Evolutionary conservation across 208 protist species (phyloP).

Genomic region (Trypanosoma cruzi): DNA sequence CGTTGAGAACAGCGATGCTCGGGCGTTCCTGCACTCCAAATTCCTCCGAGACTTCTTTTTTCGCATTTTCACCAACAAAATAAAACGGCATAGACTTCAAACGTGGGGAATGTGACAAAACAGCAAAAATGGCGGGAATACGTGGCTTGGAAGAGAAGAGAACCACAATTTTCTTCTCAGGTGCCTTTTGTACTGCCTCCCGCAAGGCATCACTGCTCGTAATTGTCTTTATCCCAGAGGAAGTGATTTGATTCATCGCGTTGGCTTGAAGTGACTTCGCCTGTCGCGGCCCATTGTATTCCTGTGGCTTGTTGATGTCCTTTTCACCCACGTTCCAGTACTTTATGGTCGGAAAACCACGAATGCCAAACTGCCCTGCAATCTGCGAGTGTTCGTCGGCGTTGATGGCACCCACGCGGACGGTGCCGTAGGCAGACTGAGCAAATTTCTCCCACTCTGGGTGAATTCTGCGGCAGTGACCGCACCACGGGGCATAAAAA

Average conservation of each 20-base stretch:
- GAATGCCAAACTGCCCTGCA: slow-evolving; percentile 72
- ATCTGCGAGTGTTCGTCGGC: slow-evolving; percentile 70
- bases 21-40: slow-evolving; percentile 60
- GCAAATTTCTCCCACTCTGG: slow-evolving; percentile 88
- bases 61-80: slow-evolving; percentile 47
- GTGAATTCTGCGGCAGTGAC: slow-evolving; percentile 94
- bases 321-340: slow-evolving; percentile 82
- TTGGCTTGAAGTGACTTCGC: slow-evolving; percentile 63
- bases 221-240: slow-evolving; percentile 35
- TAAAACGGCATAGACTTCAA: slow-evolving; percentile 75
- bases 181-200: slow-evolving; percentile 35
- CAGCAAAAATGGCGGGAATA: slow-evolving; percentile 80
- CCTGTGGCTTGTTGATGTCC: slow-evolving; percentile 40
- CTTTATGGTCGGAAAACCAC: slow-evolving; percentile 95
- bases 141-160: slow-evolving; percentile 81
- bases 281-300: slow-evolving; percentile 75
- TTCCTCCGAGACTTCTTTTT: slow-evolving; percentile 25
- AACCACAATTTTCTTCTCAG: slow-evolving; percentile 49
- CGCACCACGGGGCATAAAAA: slow-evolving; percentile 97
- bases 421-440: slow-evolving; percentile 62
- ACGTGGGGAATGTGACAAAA: slow-evolving; percentile 69
- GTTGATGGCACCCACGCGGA: slow-evolving; percentile 87
- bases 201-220: slow-evolving; percentile 23
- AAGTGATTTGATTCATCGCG: slow-evolving; percentile 52
- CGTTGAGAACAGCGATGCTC: slow-evolving; percentile 55